phyloP scores from a whole-genome alignment of 306 rosid species.

The Leucaena leucocephala region DNA sequence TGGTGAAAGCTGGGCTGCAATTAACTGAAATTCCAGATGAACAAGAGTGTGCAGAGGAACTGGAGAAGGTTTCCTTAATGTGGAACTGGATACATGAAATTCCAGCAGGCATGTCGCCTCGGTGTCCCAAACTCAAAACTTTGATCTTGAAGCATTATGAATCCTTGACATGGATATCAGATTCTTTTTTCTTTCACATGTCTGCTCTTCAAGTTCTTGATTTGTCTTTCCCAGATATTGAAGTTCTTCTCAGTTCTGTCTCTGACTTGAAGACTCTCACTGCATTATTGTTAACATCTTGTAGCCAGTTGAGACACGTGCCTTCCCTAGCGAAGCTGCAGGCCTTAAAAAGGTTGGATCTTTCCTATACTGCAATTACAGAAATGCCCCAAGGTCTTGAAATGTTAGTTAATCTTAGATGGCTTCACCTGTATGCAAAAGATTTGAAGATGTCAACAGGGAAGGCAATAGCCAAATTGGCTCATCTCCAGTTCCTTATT shows the following conservation, averaged over 20 bases:
- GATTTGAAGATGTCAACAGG: background rate
- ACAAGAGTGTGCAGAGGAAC: constrained; percentile 29
- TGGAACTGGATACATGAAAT: constrained; percentile 26
- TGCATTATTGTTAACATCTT: background rate
- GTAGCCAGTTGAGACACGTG: background rate
- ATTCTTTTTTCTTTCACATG: constrained; percentile 33
- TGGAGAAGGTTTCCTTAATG: constrained; percentile 39
- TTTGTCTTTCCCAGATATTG: constrained; percentile 28
- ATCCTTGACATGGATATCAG: constrained; percentile 4
- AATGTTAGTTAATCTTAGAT: constrained; percentile 26
- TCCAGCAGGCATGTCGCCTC: constrained; percentile 19
- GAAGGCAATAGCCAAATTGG: constrained; percentile 11
- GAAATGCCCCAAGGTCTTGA: constrained; percentile 32
- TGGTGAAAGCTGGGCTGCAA: constrained; percentile 29
- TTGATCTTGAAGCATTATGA: constrained; percentile 21
- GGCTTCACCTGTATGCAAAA: constrained; percentile 27
- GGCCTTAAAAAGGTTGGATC: constrained; percentile 15
- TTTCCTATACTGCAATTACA: constrained; percentile 5
- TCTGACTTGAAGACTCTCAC: constrained; percentile 25
- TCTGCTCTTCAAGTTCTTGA: constrained; percentile 31
- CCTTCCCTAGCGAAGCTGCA: constrained; percentile 14
- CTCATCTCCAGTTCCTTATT: constrained; percentile 12
- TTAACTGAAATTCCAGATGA: constrained; percentile 32
- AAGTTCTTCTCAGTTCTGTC: constrained; percentile 28
- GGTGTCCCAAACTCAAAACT: constrained; percentile 33